Evolutionary conservation across 192 early-diverging fungal species (phyloP).

Genomic region (Coemansia sp.): DNA sequence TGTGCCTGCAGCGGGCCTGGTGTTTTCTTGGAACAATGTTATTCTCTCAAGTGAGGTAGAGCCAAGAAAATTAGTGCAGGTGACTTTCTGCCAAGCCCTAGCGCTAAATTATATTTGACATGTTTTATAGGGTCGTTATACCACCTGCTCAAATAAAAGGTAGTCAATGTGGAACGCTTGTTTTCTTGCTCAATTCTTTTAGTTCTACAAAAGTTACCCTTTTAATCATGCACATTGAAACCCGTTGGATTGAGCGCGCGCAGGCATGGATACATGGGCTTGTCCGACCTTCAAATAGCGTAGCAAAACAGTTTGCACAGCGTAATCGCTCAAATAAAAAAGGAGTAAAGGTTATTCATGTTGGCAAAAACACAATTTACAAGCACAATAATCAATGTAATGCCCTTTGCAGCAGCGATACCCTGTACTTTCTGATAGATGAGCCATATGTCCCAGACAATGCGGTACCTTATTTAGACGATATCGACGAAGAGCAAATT

Average conservation of each 20-base stretch:
- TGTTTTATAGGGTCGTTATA: neutral
- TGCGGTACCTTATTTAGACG: constrained; percentile 40
- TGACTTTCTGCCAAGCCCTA: neutral
- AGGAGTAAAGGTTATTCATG: constrained; percentile 1
- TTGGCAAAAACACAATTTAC: neutral
- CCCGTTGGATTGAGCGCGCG: neutral
- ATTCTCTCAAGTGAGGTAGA: neutral
- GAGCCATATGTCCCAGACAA: constrained; percentile 15
- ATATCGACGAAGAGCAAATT: constrained; percentile 35
- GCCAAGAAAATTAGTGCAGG: neutral
- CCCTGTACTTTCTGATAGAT: constrained; percentile 1
- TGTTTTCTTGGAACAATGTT: neutral
- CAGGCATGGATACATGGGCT: neutral
- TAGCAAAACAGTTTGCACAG: neutral
- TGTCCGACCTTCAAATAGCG: neutral
- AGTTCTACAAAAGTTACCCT: neutral
- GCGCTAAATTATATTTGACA: neutral
- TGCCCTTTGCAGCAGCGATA: neutral
- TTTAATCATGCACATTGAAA: neutral
- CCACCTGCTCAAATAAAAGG: neutral
- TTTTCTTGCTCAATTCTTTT: neutral
- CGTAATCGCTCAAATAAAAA: neutral
- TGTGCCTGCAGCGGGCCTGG: neutral
- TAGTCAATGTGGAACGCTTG: neutral
- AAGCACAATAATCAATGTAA: neutral